Evolutionary conservation across 1,139 yeast genomes (phyloP).

Genomic region (Candida mesenterica): DNA sequence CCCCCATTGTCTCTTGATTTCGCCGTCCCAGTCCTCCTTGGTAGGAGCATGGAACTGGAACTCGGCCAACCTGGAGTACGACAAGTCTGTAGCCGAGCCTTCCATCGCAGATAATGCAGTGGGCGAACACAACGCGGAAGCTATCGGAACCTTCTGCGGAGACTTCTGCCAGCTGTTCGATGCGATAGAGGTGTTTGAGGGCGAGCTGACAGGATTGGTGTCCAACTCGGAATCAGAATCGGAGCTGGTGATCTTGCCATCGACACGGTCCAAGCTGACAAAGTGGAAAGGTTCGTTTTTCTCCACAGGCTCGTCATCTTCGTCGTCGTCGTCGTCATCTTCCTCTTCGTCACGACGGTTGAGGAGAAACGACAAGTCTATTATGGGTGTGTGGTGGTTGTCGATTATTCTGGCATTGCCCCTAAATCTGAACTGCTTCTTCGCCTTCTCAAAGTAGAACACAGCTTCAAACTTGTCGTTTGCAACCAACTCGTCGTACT

Average conservation of each 20-base stretch:
- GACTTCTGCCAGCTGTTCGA: slow-evolving; percentile 4
- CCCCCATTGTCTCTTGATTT: slow-evolving; percentile 64
- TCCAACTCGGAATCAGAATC: slow-evolving; percentile 13
- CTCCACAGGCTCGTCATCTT: background rate
- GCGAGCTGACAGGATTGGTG: slow-evolving; percentile 8
- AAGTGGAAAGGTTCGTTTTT: background rate
- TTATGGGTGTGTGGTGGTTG: slow-evolving; percentile 29
- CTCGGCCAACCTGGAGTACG: slow-evolving; percentile 32
- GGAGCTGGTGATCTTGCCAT: slow-evolving; percentile 7
- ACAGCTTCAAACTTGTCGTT: slow-evolving; percentile 71
- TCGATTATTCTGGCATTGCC: slow-evolving; percentile 59
- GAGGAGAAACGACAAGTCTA: slow-evolving; percentile 28
- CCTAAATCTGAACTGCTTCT: slow-evolving; percentile 69
- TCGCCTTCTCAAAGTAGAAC: slow-evolving; percentile 60
- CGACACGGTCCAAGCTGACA: no score
- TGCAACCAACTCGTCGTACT: slow-evolving; percentile 50
- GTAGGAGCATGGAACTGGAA: slow-evolving; percentile 48
- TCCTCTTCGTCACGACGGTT: slow-evolving; percentile 8
- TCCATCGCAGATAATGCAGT: slow-evolving; percentile 13
- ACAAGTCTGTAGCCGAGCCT: slow-evolving; percentile 19
- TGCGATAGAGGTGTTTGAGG: slow-evolving; percentile 4
- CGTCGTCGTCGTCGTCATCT: slow-evolving; percentile 11
- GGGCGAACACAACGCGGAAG: slow-evolving; percentile 30
- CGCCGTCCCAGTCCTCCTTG: slow-evolving; percentile 62
- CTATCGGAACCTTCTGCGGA: slow-evolving; percentile 13